phyloP scores from a whole-genome alignment of 2,329 filamentous ascomycete species.

The Sordariomycetes sp. region DNA sequence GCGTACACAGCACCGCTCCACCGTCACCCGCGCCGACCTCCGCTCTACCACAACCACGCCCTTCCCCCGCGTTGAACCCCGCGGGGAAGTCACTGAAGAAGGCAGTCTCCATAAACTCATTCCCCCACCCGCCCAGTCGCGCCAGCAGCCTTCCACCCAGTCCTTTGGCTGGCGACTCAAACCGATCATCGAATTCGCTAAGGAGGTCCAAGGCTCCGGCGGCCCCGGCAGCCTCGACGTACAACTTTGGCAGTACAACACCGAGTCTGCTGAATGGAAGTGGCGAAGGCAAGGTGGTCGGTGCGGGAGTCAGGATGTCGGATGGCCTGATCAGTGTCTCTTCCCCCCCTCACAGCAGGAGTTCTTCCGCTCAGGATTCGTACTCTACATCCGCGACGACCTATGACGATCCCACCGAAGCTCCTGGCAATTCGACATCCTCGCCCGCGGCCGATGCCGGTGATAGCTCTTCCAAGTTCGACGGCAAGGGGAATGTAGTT shows the following conservation, averaged over 20 bases:
- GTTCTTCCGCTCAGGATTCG: constrained; percentile 84
- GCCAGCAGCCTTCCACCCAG: constrained; percentile 52
- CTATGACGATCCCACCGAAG: constrained; percentile 68
- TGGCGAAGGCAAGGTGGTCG: constrained; percentile 60
- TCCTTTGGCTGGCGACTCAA: constrained; percentile 42
- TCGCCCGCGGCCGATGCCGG: constrained; percentile 9
- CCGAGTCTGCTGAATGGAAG: constrained; percentile 72
- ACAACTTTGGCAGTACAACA: constrained; percentile 38
- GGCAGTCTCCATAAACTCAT: constrained; percentile 86
- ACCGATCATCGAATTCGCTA: constrained; percentile 15
- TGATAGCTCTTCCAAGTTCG: constrained; percentile 44
- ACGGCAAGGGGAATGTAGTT: constrained; percentile 87
- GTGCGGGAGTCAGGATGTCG: constrained; percentile 52
- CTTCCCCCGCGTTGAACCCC: constrained; percentile 42
- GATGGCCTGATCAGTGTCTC: constrained; percentile 68
- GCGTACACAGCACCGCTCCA: constrained; percentile 37
- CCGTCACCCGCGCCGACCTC: constrained; percentile 41
- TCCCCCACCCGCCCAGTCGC: constrained; percentile 72
- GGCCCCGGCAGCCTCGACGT: constrained; percentile 30
- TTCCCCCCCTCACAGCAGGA: constrained; percentile 80
- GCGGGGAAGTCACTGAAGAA: constrained; percentile 67
- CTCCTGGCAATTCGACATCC: constrained; percentile 16
- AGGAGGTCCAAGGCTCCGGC: constrained; percentile 41
- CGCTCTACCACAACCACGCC: constrained; percentile 44
- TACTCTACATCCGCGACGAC: constrained; percentile 86